Conservation (phyloP, 306 rosid species). For the Rosa rugosa region DNA sequence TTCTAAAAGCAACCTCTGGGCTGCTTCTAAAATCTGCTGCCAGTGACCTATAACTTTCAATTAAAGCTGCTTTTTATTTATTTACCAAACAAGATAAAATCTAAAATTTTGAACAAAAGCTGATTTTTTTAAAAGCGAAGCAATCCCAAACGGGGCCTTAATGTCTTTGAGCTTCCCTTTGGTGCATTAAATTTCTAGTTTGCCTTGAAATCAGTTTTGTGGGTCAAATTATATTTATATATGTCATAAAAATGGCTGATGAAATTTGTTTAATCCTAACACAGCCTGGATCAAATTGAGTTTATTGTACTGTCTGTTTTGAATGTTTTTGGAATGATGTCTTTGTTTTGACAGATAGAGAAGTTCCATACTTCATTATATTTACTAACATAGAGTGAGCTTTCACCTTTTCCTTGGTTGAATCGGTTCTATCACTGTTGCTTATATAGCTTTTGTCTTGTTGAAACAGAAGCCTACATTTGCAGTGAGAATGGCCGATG, state of each 20-base stretch:
- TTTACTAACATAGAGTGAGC: neutral
- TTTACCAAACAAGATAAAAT: no score
- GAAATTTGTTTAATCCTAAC: neutral
- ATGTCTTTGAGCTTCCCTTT: neutral
- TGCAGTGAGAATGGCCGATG: conserved; percentile 43
- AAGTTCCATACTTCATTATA: no score
- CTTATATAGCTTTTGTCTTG: conserved; percentile 12
- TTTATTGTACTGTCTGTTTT: neutral
- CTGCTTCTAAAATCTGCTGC: no score
- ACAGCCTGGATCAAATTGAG: neutral
- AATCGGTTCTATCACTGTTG: neutral
- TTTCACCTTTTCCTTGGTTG: neutral
- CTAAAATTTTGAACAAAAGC: no score
- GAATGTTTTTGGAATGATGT: neutral
- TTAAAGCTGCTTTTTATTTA: no score
- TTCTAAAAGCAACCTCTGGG: no score
- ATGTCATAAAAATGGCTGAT: neutral
- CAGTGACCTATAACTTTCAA: no score
- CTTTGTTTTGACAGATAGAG: neutral
- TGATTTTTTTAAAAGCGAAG: no score
- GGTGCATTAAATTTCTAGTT: neutral
- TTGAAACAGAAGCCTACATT: conserved; percentile 24
- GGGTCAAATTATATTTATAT: neutral
- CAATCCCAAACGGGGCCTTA: no score
- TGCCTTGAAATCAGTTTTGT: neutral